Evolutionary conservation across 2,329 filamentous ascomycete species (phyloP), one percentile per base, ranked within the genome.

Genomic region (Hymenoscyphus albidus): DNA sequence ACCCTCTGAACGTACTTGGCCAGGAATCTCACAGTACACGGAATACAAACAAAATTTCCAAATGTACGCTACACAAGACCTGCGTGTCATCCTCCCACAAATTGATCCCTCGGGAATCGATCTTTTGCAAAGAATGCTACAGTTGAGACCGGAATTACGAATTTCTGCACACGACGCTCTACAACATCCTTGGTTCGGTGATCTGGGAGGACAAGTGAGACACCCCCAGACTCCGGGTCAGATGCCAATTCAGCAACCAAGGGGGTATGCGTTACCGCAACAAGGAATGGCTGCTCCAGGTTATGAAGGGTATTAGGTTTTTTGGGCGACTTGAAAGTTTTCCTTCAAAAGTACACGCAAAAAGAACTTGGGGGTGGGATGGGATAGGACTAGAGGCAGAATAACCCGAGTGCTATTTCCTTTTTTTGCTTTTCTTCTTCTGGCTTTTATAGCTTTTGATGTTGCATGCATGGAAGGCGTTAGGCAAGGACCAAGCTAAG

Each of bases 1-100:
- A 0, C 95, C 95, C 0, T 96, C 92, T 0, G 95, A 99, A 78
- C 88, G 93, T 56, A 93, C 91, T 4, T 99, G 95, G 95, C 94
- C 94, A 0, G 93, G 93, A 54, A 96, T 99, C 75, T 92, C 90
- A 22, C 89, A 94, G 74, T 93, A 96, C 73, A 93, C 94, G n/a
- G 95, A 99, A 78, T 99, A 98, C 83, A 97, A 98, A 82, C 85
- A 88, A 58, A 97, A 89, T 66, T 97, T 97, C 79, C 93, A 95
- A 70, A 91, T 96, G 76, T 98, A 95, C 76, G 91, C 92, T 14
- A 97, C 95, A 1, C 93, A 97, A 76, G 93, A 97, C 72, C 82
- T 98, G 62, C 85, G 91, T 22, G 85, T 89, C 65, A 95, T 98
- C 69, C 82, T 99, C 31, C 93, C 92, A 0, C 92, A 96, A 74